phyloP scores from a whole-genome alignment of 495 filamentous ascomycete species.

The Lindgomyces ingoldianus region DNA sequence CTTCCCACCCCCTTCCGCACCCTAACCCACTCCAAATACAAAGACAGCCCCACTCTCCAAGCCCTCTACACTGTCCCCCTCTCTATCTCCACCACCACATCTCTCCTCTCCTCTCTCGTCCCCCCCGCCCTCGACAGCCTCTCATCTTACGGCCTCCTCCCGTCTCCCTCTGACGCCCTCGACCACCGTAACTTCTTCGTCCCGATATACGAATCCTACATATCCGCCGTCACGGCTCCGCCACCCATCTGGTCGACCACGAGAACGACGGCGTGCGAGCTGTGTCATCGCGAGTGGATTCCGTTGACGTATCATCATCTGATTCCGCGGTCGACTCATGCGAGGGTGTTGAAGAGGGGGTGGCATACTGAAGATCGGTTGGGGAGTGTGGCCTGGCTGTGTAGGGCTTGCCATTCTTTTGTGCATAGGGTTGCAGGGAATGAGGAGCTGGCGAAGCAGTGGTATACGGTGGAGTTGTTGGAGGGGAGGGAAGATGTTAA shows the following conservation, averaged over 20 bases:
- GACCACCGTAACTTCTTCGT: slow-evolving; percentile 57
- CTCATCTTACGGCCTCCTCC: slow-evolving; percentile 60
- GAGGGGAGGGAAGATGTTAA: slow-evolving; percentile 70
- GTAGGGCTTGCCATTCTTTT: slow-evolving; percentile 82
- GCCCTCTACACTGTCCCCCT: slow-evolving; percentile 55
- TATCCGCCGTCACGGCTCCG: slow-evolving; percentile 54
- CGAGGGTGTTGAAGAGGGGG: slow-evolving; percentile 74
- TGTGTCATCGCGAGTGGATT: slow-evolving; percentile 78
- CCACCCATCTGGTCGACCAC: slow-evolving; percentile 64
- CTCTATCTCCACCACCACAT: slow-evolving; percentile 47
- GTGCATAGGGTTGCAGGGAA: slow-evolving; percentile 76
- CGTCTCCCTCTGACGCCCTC: slow-evolving; percentile 42
- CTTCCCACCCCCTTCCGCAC: slow-evolving; percentile 62
- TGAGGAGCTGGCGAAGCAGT: slow-evolving; percentile 77
- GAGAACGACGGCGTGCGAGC: slow-evolving; percentile 66
- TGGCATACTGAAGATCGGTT: slow-evolving; percentile 77
- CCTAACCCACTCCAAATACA: slow-evolving; percentile 59
- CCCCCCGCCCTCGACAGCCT: slow-evolving; percentile 61
- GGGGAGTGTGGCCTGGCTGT: slow-evolving; percentile 85
- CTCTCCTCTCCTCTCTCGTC: slow-evolving; percentile 52
- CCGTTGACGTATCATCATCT: slow-evolving; percentile 82
- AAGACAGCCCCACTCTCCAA: slow-evolving; percentile 53
- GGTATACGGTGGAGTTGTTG: slow-evolving; percentile 62
- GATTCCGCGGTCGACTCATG: slow-evolving; percentile 74
- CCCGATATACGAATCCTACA: slow-evolving; percentile 62